A percentile compares a stretch with the other conserved stretches of the same genome.
Conservation (phyloP, 2,329 filamentous ascomycete genomes). For the Paradendryphiella salina region DNA sequence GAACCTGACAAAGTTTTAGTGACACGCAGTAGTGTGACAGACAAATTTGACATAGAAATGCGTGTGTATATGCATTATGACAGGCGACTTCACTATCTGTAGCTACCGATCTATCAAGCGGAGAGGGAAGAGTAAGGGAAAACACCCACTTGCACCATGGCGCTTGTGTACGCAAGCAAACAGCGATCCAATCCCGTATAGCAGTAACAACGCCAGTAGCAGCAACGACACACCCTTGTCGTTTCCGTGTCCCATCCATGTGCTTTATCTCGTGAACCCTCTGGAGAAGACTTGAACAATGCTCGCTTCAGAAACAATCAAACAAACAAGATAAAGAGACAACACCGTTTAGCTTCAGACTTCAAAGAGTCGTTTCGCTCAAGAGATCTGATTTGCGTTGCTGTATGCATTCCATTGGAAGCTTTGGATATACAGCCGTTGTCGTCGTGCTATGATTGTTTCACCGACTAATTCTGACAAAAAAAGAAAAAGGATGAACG, state of each 20-base stretch:
- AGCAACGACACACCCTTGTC: neutral
- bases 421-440: neutral
- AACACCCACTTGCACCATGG: neutral
- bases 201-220: constrained; percentile 7
- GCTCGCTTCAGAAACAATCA: constrained; percentile 4
- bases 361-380: neutral
- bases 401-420: constrained; percentile 1
- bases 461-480: neutral
- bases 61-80: no score
- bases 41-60: no score
- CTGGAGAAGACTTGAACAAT: constrained; percentile 1
- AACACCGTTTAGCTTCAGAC: constrained; percentile 1
- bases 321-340: neutral
- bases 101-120: neutral
- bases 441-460: neutral
- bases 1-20: no score
- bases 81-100: neutral
- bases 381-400: neutral
- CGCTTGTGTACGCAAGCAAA: constrained; percentile 1
- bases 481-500: neutral
- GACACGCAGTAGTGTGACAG: no score
- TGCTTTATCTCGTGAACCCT: neutral
- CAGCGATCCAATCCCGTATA: neutral
- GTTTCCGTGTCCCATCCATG: constrained; percentile 1
- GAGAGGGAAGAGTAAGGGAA: neutral